Percentiles rank a stretch among this genome's conserved stretches.
These are phyloP conservation scores for Deinandra increscens DNA, from an alignment of 129 eudicot genomes.

Conservation along the genomic window DNA sequence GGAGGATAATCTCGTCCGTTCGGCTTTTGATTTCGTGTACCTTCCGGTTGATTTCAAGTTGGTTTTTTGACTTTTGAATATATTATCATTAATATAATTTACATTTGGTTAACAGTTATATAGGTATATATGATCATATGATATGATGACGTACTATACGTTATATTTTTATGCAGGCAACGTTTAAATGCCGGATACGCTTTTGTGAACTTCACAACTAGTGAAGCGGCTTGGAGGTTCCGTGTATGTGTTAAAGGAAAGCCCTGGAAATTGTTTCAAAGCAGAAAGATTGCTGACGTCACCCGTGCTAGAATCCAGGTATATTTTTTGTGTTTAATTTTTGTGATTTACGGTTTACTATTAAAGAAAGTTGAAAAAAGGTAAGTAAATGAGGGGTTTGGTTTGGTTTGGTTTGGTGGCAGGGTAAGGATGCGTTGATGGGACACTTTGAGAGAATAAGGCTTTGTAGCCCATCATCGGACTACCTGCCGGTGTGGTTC, in stretches of 20 bases:
- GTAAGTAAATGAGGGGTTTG: neutral
- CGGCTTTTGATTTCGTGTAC: slow-evolving; percentile 30
- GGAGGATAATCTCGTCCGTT: neutral
- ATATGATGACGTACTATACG: too few species aligned
- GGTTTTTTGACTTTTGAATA: neutral
- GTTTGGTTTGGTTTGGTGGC: neutral
- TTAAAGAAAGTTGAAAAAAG: too few species aligned
- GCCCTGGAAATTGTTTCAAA: slow-evolving; percentile 22
- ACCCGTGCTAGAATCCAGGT: slow-evolving; percentile 35
- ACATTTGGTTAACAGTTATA: too few species aligned
- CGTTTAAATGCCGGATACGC: slow-evolving; percentile 35
- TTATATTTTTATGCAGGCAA: slow-evolving; percentile 21
- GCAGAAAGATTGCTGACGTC: slow-evolving; percentile 34
- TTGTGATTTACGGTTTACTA: too few species aligned
- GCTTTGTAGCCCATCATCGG: slow-evolving; percentile 23
- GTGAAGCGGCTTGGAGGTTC: slow-evolving; percentile 35
- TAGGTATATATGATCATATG: too few species aligned
- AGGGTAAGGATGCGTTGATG: slow-evolving; percentile 33
- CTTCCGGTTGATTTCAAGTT: slow-evolving; percentile 39
- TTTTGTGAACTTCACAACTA: slow-evolving; percentile 30
- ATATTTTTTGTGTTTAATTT: too few species aligned
- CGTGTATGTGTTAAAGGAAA: slow-evolving; percentile 15
- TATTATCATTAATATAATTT: too few species aligned
- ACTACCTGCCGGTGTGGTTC: slow-evolving; percentile 34
- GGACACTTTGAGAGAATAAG: slow-evolving; percentile 28